A percentile compares a stretch with the other conserved stretches of the same genome.
phyloP scores from a whole-genome alignment of 768 basidiomycete species.

The Suillus plorans region DNA sequence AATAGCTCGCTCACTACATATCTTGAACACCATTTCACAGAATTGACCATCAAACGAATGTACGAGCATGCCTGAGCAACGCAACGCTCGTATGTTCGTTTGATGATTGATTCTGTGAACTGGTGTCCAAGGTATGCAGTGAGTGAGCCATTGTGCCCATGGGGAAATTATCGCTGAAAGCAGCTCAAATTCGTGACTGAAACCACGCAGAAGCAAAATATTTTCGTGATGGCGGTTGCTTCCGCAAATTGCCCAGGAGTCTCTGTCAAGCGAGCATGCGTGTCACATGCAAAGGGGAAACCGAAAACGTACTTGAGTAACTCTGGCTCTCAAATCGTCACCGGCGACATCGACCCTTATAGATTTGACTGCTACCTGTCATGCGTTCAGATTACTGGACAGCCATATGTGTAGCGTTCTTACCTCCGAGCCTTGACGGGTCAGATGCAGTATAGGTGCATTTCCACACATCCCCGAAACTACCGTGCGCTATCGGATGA shows the following conservation, averaged over 20 bases:
- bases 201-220: slow-evolving; percentile 28
- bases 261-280: slow-evolving; percentile 5
- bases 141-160: slow-evolving; percentile 31
- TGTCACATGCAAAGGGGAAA: neutral
- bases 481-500: slow-evolving; percentile 6
- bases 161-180: slow-evolving; percentile 33
- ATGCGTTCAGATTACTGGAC: neutral
- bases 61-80: neutral
- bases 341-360: slow-evolving; percentile 3
- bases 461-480: slow-evolving; percentile 10
- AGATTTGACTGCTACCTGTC: slow-evolving; percentile 8
- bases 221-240: slow-evolving; percentile 24
- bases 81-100: slow-evolving; percentile 2
- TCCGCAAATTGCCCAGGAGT: slow-evolving; percentile 23
- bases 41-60: neutral
- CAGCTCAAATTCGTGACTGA: slow-evolving; percentile 27
- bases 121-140: slow-evolving; percentile 20
- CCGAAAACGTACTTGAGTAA: slow-evolving; percentile 1
- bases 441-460: neutral
- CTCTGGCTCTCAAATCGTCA: neutral
- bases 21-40: slow-evolving; percentile 17
- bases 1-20: slow-evolving; percentile 27
- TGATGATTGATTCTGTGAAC: slow-evolving; percentile 4
- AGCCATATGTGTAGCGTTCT: neutral
- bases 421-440: neutral